A percentile compares a stretch with the other conserved stretches of the same genome.
Evolutionary conservation across 345 rosid genomes (phyloP).

Genomic region (Eucalyptus decipiens): DNA sequence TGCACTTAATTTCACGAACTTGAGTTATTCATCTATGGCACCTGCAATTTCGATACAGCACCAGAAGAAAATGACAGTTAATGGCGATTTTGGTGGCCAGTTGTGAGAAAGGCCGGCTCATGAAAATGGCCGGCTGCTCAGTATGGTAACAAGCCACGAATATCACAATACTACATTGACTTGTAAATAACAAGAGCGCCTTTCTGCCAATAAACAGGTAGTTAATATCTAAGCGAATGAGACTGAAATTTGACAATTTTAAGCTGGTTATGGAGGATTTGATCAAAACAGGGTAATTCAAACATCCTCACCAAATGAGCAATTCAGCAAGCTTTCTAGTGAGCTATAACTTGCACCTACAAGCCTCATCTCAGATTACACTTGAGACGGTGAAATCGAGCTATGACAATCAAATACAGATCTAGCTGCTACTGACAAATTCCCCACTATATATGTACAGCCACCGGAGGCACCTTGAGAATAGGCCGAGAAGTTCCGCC

Average conservation of each 20-base stretch:
- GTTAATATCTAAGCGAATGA: background rate
- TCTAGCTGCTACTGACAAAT: background rate
- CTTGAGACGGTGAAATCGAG: background rate
- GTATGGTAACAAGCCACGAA: background rate
- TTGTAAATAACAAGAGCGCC: rapidly evolving
- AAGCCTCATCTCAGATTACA: background rate
- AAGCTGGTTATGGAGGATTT: background rate
- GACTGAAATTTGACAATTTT: background rate
- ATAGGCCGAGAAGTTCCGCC: too few relatives aligned
- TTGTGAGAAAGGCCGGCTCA: background rate
- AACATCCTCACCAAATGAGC: background rate
- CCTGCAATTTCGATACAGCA: too few relatives aligned
- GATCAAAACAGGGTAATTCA: background rate
- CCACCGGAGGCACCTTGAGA: too few relatives aligned
- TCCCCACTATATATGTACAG: too few relatives aligned
- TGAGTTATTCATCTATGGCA: too few relatives aligned
- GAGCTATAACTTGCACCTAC: background rate
- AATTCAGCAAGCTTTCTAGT: background rate
- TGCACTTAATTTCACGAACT: too few relatives aligned
- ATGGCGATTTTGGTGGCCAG: background rate
- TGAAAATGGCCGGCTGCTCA: background rate
- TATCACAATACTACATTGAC: too few relatives aligned
- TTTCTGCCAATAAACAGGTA: background rate
- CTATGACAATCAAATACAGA: background rate
- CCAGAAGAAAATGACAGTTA: background rate